A percentile compares a stretch with the other conserved stretches of the same genome.
These are phyloP conservation scores for Urochloa ruziziensis DNA, from an alignment of 176 grass and related monocot species.

Conservation along the genomic window DNA sequence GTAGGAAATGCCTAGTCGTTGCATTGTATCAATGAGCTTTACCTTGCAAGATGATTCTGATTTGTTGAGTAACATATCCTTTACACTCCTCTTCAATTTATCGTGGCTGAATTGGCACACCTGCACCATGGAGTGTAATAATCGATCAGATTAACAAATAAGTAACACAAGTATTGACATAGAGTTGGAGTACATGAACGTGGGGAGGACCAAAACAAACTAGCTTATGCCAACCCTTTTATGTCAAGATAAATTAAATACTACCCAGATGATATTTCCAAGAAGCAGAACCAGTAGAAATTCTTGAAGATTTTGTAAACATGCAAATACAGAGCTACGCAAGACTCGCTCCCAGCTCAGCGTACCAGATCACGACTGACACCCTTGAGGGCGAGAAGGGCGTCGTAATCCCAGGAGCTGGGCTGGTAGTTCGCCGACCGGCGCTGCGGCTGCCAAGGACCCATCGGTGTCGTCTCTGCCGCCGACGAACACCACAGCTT, in stretches of 20 bases:
- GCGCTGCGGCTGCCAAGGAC: neutral
- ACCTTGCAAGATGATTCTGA: neutral
- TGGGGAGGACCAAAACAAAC: too few species aligned
- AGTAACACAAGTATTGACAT: too few species aligned
- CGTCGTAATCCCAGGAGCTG: constrained; percentile 34
- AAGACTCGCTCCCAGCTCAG: neutral
- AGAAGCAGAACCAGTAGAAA: too few species aligned
- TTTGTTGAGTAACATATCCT: neutral
- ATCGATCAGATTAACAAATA: too few species aligned
- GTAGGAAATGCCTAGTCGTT: constrained; percentile 46
- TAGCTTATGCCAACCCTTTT: too few species aligned
- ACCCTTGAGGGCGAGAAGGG: neutral
- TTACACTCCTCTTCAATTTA: constrained; percentile 20
- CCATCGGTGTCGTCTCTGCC: neutral
- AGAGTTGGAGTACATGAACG: too few species aligned
- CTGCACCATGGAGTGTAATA: neutral
- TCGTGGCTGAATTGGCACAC: neutral
- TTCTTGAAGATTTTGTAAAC: neutral
- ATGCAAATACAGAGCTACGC: neutral
- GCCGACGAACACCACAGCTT: neutral
- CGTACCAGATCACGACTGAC: neutral
- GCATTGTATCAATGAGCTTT: constrained; percentile 31
- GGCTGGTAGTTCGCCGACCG: constrained; percentile 45
- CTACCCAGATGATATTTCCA: too few species aligned
- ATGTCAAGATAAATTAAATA: too few species aligned